phyloP scores from a whole-genome alignment of 1,284 basidiomycete species.

The Trichosporon ovoides region DNA sequence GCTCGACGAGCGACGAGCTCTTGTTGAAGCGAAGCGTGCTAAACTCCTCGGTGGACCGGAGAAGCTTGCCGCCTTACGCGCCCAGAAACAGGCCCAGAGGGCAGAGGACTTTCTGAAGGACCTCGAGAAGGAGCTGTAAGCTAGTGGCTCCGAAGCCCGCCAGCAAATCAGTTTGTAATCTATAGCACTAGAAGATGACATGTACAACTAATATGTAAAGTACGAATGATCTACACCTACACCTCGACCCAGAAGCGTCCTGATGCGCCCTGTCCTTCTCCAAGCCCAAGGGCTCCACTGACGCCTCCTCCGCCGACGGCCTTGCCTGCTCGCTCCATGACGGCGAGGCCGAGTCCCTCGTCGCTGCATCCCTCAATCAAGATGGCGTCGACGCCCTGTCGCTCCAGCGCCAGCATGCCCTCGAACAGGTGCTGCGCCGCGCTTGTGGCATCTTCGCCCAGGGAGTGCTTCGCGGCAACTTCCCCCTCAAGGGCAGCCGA shows the following conservation, averaged over 20 bases:
- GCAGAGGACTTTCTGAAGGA: conserved; percentile 36
- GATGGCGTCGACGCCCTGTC: conserved; percentile 64
- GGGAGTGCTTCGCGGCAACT: conserved; percentile 43
- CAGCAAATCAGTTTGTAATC: too few relatives aligned
- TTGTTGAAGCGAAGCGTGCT: conserved; percentile 71
- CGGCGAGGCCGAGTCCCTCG: conserved; percentile 77
- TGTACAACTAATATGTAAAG: conserved; percentile 12
- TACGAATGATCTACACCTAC: conserved; percentile 6
- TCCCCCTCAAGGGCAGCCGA: conserved; percentile 8
- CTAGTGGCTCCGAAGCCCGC: too few relatives aligned
- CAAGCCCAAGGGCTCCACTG: conserved; percentile 26
- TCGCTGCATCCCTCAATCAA: conserved; percentile 81
- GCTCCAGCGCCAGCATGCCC: conserved; percentile 75
- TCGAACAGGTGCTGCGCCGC: conserved; percentile 82
- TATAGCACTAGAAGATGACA: conserved; percentile 2
- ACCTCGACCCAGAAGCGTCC: conserved; percentile 24
- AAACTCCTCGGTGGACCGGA: conserved; percentile 54
- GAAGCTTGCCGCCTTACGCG: conserved; percentile 26
- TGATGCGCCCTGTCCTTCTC: conserved; percentile 19
- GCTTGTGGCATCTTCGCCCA: conserved; percentile 66
- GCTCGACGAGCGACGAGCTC: conserved; percentile 66
- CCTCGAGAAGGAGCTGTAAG: conserved; percentile 30
- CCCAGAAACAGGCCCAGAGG: conserved; percentile 23
- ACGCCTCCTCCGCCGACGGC: conserved; percentile 62
- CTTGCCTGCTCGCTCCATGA: conserved; percentile 97